These are phyloP conservation scores for Melampsora larici-populina DNA, from an alignment of 1,284 basidiomycete genomes.

Conservation along the genomic window DNA sequence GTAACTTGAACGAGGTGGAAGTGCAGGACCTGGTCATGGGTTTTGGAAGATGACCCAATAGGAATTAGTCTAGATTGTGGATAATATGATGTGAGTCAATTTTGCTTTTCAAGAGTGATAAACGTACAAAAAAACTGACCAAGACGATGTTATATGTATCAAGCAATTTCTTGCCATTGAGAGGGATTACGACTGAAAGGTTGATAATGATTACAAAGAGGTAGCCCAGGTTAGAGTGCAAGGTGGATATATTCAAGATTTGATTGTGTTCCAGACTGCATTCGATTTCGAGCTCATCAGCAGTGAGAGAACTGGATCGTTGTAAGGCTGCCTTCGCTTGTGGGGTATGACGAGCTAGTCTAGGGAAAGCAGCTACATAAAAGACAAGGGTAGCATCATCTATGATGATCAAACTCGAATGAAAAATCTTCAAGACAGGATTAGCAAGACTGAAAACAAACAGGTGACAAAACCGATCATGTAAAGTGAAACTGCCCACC, in stretches of 20 bases:
- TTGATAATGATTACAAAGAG: too few species aligned
- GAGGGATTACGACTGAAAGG: slow-evolving; percentile 31
- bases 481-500: slow-evolving; percentile 21
- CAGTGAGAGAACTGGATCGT: too few species aligned
- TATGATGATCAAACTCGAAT: not conserved
- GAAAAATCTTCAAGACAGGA: too few species aligned
- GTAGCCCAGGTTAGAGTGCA: too few species aligned
- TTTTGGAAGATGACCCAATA: slow-evolving; percentile 42
- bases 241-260: too few species aligned
- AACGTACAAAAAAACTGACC: not conserved
- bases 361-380: too few species aligned
- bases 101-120: not conserved
- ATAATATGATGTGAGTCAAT: not conserved
- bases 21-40: too few species aligned
- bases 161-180: slow-evolving; percentile 17
- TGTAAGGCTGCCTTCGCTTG: too few species aligned
- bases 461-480: slow-evolving; percentile 42
- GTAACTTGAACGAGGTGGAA: too few species aligned
- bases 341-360: too few species aligned
- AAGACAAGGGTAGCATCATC: slow-evolving; percentile 31
- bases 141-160: slow-evolving; percentile 39
- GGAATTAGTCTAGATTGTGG: slow-evolving; percentile 16
- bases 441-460: not conserved
- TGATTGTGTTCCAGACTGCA: too few species aligned
- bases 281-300: too few species aligned